Conservation (phyloP, 805 yeast species). For the Lipomyces yamanashiensis region DNA sequence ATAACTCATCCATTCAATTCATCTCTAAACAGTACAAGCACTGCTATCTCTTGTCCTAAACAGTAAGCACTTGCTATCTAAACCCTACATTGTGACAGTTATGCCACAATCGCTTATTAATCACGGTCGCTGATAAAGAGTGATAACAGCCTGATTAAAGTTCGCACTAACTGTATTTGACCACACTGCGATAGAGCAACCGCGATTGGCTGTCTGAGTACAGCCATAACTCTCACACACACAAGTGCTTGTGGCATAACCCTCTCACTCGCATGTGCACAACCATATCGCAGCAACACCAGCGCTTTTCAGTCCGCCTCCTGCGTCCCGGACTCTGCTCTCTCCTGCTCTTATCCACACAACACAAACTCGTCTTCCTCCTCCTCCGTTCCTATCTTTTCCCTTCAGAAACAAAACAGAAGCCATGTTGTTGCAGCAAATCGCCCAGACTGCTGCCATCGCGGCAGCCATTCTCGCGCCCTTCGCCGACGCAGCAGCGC, state of each 20-base stretch:
- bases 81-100: neutral
- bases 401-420: neutral
- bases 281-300: neutral
- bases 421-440: conserved; percentile 32
- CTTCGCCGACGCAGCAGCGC: conserved; percentile 31
- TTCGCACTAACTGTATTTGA: conserved; percentile 2
- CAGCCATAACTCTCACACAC: neutral
- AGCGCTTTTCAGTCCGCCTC: neutral
- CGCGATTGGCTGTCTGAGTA: conserved; percentile 23
- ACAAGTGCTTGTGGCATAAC: conserved; percentile 6
- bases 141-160: neutral
- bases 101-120: neutral
- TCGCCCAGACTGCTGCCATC: conserved; percentile 32
- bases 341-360: conserved; percentile 1
- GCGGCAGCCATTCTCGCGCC: conserved; percentile 31
- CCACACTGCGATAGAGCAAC: conserved; percentile 7
- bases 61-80: too few species aligned
- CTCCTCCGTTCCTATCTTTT: neutral
- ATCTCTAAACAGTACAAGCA: too few species aligned
- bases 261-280: conserved; percentile 1
- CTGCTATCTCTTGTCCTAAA: too few species aligned
- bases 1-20: too few species aligned
- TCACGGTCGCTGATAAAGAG: neutral
- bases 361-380: neutral
- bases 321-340: neutral